Conservation (phyloP, 768 basidiomycete genomes). For the Rhodotorula toruloides region DNA sequence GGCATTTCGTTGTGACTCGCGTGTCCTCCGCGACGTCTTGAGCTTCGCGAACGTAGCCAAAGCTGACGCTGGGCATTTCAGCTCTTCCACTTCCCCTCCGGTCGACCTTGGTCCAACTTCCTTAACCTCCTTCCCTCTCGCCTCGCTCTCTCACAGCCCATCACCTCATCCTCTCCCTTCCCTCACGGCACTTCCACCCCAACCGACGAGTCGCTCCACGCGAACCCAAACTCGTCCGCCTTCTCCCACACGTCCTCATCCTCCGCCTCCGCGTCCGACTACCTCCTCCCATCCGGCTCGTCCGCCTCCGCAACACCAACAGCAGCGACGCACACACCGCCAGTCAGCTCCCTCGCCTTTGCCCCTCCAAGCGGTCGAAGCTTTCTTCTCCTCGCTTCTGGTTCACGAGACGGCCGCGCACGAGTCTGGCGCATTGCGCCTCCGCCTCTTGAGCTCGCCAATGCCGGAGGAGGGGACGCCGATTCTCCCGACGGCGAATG, state of each 20-base stretch:
- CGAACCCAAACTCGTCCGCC: conserved; percentile 21
- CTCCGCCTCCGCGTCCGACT: neutral
- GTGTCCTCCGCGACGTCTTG: neutral
- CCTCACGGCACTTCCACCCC: conserved; percentile 44
- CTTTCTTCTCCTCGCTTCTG: conserved; percentile 90
- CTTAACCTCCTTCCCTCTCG: conserved; percentile 47
- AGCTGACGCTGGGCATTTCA: conserved; percentile 43
- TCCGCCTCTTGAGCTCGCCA: conserved; percentile 49
- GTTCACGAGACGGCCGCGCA: conserved; percentile 77
- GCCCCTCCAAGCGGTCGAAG: conserved; percentile 88
- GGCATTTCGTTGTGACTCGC: too few species aligned
- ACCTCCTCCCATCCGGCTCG: conserved; percentile 46
- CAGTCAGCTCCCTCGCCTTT: conserved; percentile 83
- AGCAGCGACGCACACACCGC: conserved; percentile 50
- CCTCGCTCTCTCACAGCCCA: conserved; percentile 4
- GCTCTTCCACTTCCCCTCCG: conserved; percentile 68
- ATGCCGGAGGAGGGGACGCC: conserved; percentile 48
- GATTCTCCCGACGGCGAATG: conserved; percentile 54
- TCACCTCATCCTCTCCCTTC: neutral
- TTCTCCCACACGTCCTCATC: neutral
- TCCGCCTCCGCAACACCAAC: conserved; percentile 37
- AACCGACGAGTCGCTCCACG: neutral
- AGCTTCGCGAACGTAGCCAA: neutral
- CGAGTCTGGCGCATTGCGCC: conserved; percentile 82
- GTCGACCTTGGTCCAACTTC: conserved; percentile 51